phyloP scores from a whole-genome alignment of 2,329 filamentous ascomycete species.

The Diaporthe australafricana region DNA sequence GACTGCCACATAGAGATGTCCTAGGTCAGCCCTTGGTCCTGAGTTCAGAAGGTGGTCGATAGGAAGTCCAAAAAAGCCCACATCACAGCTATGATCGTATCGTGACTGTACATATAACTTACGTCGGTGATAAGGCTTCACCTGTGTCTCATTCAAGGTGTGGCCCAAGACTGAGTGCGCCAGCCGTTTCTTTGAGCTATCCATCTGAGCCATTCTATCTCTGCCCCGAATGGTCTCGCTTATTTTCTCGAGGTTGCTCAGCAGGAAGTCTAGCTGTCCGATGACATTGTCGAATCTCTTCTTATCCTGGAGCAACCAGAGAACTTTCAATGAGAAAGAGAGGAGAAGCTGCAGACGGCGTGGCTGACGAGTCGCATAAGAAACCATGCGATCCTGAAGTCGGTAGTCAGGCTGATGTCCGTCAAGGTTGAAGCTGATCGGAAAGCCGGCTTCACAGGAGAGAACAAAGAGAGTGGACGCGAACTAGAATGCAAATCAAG shows the following conservation, averaged over 20 bases:
- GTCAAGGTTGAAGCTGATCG: not conserved
- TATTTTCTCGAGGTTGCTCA: slow-evolving; percentile 17
- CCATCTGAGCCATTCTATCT: not conserved
- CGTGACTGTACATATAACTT: not conserved
- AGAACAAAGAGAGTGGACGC: rapidly evolving
- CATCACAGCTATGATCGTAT: not conserved
- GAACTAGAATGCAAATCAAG: not conserved
- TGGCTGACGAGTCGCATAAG: not conserved
- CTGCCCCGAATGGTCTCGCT: not conserved
- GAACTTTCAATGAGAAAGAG: rapidly evolving
- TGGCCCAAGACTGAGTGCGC: not conserved
- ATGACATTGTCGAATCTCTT: slow-evolving; percentile 1
- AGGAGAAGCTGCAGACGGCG: not conserved
- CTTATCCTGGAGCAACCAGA: not conserved
- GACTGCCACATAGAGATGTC: too few relatives aligned
- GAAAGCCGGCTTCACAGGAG: not conserved
- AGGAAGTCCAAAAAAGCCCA: not conserved
- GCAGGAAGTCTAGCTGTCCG: not conserved
- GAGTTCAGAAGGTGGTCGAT: not conserved
- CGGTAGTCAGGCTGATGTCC: not conserved
- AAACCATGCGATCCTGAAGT: not conserved
- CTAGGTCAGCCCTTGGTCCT: not conserved
- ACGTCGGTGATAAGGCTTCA: not conserved
- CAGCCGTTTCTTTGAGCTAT: not conserved
- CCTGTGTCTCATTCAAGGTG: not conserved